These are phyloP conservation scores for Phyllosticta paracitricarpa DNA, from an alignment of 2,329 filamentous ascomycete genomes.

Conservation along the genomic window DNA sequence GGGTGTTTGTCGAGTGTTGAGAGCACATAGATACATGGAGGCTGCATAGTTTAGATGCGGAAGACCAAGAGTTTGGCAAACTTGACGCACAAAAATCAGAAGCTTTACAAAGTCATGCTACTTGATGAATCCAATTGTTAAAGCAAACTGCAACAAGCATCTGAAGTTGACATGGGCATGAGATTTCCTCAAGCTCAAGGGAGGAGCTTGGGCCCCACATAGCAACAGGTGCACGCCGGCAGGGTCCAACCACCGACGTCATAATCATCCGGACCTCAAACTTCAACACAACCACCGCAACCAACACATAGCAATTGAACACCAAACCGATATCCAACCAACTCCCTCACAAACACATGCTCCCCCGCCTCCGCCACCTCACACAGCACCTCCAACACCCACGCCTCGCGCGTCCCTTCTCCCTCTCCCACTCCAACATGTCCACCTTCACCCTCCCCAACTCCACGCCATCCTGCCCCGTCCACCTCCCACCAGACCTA, in stretches of 20 bases:
- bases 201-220: neutral
- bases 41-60: neutral
- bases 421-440: conserved; percentile 19
- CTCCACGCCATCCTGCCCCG: conserved; percentile 24
- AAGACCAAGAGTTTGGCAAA: too few species aligned
- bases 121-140: too few species aligned
- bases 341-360: neutral
- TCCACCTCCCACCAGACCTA: conserved; percentile 32
- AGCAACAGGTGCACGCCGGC: neutral
- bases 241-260: neutral
- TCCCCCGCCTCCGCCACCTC: neutral
- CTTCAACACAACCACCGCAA: neutral
- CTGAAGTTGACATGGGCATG: too few species aligned
- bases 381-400: neutral
- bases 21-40: neutral
- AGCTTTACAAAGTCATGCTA: too few species aligned
- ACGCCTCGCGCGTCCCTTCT: neutral
- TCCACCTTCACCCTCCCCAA: conserved; percentile 33
- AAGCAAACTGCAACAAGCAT: too few species aligned
- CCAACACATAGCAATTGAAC: neutral
- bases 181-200: too few species aligned
- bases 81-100: too few species aligned
- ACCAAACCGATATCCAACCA: neutral
- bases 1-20: neutral
- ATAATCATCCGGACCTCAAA: neutral